A percentile compares a stretch with the other conserved stretches of the same genome.
These are phyloP conservation scores for Annona squamosa DNA, from an alignment of 164 flowering plant genomes.

Conservation along the genomic window DNA sequence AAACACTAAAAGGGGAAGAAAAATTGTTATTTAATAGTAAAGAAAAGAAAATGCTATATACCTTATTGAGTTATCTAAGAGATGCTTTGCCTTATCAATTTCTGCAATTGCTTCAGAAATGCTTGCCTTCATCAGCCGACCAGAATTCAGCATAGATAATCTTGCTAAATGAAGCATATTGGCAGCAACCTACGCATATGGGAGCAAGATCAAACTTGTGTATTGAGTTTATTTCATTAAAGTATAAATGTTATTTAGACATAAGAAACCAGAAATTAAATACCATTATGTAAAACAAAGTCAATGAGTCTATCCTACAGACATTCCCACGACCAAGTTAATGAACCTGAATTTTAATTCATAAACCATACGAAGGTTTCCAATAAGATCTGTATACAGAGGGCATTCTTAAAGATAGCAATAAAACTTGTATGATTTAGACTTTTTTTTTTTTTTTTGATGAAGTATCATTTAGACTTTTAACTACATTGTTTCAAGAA, in stretches of 20 bases:
- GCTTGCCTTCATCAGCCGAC: constrained; percentile 29
- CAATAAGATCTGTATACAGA: too few species aligned
- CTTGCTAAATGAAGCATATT: constrained; percentile 69
- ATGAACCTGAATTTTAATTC: too few species aligned
- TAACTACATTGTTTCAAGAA: too few species aligned
- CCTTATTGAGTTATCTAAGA: constrained; percentile 50
- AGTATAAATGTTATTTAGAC: too few species aligned
- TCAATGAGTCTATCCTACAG: neutral
- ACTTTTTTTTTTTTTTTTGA: too few species aligned
- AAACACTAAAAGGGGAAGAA: too few species aligned
- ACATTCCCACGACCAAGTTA: too few species aligned
- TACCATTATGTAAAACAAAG: neutral
- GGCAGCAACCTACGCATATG: constrained; percentile 43
- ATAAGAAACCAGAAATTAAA: too few species aligned
- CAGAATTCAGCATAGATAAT: constrained; percentile 42
- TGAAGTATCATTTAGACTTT: too few species aligned
- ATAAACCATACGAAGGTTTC: neutral
- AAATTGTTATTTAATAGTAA: too few species aligned
- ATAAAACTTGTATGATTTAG: too few species aligned
- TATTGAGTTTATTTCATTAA: neutral
- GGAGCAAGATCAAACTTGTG: neutral
- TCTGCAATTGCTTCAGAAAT: constrained; percentile 42
- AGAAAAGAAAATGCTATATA: constrained; percentile 10
- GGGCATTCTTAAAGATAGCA: too few species aligned
- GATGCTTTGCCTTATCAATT: constrained; percentile 53